Percentiles rank a stretch among this genome's conserved stretches.
Conservation (phyloP, 257 asterid genomes). For the Agastache rugosa region DNA sequence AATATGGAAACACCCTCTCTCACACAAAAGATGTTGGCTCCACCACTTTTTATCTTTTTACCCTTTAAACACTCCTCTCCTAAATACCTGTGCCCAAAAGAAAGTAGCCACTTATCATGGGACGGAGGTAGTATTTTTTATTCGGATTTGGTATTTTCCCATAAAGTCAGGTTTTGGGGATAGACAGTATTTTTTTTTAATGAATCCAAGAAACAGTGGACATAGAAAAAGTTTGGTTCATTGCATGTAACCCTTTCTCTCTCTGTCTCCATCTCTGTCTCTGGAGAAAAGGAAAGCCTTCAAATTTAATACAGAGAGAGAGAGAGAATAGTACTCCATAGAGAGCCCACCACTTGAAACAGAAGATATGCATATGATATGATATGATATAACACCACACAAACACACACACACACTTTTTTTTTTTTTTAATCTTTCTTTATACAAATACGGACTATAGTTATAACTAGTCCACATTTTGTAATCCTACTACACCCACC, state of each 20-base stretch:
- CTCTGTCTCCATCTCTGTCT: neutral
- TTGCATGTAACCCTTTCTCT: conserved; percentile 52
- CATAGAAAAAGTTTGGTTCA: conserved; percentile 51
- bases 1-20: too few relatives aligned
- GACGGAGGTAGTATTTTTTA: too few relatives aligned
- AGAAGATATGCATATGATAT: conserved; percentile 47
- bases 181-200: neutral
- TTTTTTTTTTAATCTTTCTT: neutral
- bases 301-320: conserved; percentile 21
- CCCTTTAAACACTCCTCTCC: too few relatives aligned
- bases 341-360: conserved; percentile 49
- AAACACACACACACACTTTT: conserved; percentile 17
- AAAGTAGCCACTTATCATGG: too few relatives aligned
- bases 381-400: neutral
- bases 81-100: too few relatives aligned
- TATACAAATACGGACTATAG: neutral
- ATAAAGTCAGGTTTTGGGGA: neutral
- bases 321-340: neutral
- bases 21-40: too few relatives aligned
- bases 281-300: conserved; percentile 15
- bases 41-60: too few relatives aligned
- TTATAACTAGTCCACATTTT: neutral
- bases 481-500: conserved; percentile 32
- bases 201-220: conserved; percentile 49
- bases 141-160: neutral